phyloP scores from a whole-genome alignment of 805 yeast genomes.

The Wickerhamia fluorescens region DNA sequence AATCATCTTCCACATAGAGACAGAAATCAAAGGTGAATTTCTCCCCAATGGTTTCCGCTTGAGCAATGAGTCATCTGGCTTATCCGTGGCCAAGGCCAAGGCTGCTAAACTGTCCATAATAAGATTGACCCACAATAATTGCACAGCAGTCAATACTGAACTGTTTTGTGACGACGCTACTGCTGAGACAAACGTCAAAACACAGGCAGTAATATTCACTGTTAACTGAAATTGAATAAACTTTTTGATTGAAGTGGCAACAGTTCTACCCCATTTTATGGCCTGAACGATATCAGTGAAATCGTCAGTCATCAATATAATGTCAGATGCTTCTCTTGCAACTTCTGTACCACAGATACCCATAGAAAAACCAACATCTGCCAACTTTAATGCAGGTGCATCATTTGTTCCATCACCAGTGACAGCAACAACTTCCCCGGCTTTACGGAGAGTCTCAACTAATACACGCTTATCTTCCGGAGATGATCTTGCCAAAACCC shows the following conservation, averaged over 20 bases:
- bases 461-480: slow-evolving; percentile 91
- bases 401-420: slow-evolving; percentile 99
- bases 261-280: slow-evolving; percentile 98
- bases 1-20: slow-evolving; percentile 98
- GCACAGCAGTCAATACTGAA: slow-evolving; percentile 95
- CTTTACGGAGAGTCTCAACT: slow-evolving; percentile 69
- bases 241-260: slow-evolving; percentile 87
- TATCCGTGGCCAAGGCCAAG: slow-evolving; percentile 93
- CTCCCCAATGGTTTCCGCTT: slow-evolving; percentile 82
- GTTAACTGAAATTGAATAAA: slow-evolving; percentile 95
- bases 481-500: slow-evolving; percentile 87
- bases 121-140: slow-evolving; percentile 92
- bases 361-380: slow-evolving; percentile 98
- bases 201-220: slow-evolving; percentile 94
- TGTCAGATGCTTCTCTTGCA: slow-evolving; percentile 95
- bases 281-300: slow-evolving; percentile 94
- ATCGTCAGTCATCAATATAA: slow-evolving; percentile 89
- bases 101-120: slow-evolving; percentile 99
- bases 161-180: slow-evolving; percentile 72
- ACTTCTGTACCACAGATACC: slow-evolving; percentile 98
- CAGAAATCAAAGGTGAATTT: slow-evolving; percentile 67
- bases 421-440: slow-evolving; percentile 95
- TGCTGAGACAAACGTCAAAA: slow-evolving; percentile 88
- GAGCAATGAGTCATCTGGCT: slow-evolving; percentile 78
- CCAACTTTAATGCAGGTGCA: slow-evolving; percentile 94